Conservation (phyloP, 2,329 filamentous ascomycete genomes). For the Talaromyces sp. region DNA sequence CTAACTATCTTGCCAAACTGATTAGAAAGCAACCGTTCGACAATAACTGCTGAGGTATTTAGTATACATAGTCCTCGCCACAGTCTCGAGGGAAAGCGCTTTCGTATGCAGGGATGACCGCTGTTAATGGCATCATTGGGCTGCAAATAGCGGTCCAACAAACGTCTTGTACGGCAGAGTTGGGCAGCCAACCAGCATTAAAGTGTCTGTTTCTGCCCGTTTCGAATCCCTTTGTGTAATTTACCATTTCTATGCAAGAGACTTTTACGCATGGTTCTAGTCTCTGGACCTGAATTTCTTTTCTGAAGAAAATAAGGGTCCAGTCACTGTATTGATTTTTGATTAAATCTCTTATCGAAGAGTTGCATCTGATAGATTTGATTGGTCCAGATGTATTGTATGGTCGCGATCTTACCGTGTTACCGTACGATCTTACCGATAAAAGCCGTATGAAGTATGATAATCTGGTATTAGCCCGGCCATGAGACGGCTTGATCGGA, state of each 20-base stretch:
- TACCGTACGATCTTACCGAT: constrained; percentile 7
- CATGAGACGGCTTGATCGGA: background rate
- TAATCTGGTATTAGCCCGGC: background rate
- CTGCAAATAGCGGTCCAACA: constrained; percentile 19
- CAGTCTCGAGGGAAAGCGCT: background rate
- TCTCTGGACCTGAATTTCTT: background rate
- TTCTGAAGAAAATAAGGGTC: background rate
- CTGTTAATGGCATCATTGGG: constrained; percentile 17
- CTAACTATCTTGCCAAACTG: background rate
- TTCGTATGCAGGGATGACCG: constrained; percentile 17
- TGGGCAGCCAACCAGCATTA: constrained; percentile 17
- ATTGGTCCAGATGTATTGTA: background rate
- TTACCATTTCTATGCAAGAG: background rate
- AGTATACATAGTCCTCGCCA: background rate
- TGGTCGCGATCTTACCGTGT: background rate
- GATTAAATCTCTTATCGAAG: background rate
- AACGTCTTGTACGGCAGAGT: constrained; percentile 7
- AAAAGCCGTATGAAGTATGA: background rate
- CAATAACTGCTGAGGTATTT: background rate
- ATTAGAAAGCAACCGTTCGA: background rate
- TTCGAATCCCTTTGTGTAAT: background rate
- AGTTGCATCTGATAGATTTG: background rate
- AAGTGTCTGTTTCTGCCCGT: background rate
- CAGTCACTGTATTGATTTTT: background rate
- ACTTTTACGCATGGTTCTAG: background rate